A percentile compares a stretch with the other conserved stretches of the same genome.
phyloP scores from a whole-genome alignment of 192 early-diverging fungal species.

The Linnemannia zychae region DNA sequence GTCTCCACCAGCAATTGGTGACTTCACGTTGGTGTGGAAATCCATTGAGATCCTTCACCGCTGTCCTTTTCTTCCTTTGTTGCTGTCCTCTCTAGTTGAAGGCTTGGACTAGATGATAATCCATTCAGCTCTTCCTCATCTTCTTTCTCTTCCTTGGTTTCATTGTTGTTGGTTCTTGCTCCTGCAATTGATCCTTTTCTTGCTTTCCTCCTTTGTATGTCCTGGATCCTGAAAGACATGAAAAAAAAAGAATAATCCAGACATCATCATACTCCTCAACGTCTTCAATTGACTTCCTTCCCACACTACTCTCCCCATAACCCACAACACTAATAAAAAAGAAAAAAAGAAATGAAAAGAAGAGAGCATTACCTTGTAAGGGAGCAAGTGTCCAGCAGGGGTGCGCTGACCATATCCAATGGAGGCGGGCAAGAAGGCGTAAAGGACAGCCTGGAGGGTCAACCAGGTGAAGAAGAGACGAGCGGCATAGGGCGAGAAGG shows the following conservation, averaged over 20 bases:
- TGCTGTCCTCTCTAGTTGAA: no score
- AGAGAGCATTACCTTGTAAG: constrained; percentile 77
- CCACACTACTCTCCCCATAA: not conserved
- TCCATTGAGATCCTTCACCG: no score
- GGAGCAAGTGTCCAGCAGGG: constrained; percentile 78
- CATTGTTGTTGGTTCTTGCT: not conserved
- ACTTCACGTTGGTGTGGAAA: no score
- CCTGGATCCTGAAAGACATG: not conserved
- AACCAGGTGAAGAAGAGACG: constrained; percentile 76
- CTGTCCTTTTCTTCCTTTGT: no score
- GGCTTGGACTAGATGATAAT: no score
- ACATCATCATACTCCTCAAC: not conserved
- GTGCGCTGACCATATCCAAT: constrained; percentile 86
- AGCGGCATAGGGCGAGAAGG: constrained; percentile 61
- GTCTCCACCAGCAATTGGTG: no score
- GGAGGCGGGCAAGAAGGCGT: constrained; percentile 73
- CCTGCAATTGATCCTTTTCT: not conserved
- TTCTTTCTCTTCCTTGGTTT: not conserved
- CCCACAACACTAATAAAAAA: not conserved
- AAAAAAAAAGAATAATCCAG: not conserved
- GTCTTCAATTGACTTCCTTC: no score
- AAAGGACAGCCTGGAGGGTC: constrained; percentile 76
- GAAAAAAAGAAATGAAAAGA: constrained; percentile 6
- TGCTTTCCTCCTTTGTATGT: not conserved
- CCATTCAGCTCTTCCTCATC: not conserved